Evolutionary conservation across 192 early-diverging fungal species (phyloP), one percentile per base, ranked within the genome.

Genomic region (Coemansia sp.): DNA sequence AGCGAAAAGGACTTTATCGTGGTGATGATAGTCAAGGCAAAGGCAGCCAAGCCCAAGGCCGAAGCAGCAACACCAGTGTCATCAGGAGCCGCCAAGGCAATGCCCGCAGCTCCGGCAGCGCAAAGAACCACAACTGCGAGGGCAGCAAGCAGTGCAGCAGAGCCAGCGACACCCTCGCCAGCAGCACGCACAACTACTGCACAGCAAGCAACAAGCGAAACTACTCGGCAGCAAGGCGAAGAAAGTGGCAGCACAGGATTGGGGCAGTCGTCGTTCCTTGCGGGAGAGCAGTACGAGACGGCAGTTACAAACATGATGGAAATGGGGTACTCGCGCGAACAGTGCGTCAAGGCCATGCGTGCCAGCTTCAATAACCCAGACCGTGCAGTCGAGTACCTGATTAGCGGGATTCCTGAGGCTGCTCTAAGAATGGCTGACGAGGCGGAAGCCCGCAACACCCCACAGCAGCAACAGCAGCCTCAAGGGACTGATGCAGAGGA

Each of bases 281-380:
- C 91, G 18, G 97, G 97, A 35, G 59, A 85, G 57, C 87, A 88
- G 53, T 94, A 92, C 63, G 90, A 94, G 65, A 84, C 83, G 60
- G 92, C 93, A n/a, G 88, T 97, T 44, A 72, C 85, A 39, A 93
- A 92, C 72, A 91, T 99, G 88, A 85, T 96, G 55, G 95, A 97
- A 56, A 96, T 99, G 95, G 97, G 97, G 20, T 99, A 93, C 78
- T 86, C 90, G 60, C 87, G 92, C 46, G 91, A 92, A 18, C 88
- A 97, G 70, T 92, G 94, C 55, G 86, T 91, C 44, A 73, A 76
- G 59, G 97, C 97, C 11, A 95, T 99, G 91, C 90, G 95, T 52
- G 97, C 97, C 8, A 95, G 94, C 68, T 98, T 92, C 72, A 97
- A 97, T 76, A 99, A 99, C 76, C 94, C 97, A 1, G 95, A 98